These are phyloP conservation scores for Handroanthus guayacan DNA, from an alignment of 257 asterid species.

Conservation along the genomic window DNA sequence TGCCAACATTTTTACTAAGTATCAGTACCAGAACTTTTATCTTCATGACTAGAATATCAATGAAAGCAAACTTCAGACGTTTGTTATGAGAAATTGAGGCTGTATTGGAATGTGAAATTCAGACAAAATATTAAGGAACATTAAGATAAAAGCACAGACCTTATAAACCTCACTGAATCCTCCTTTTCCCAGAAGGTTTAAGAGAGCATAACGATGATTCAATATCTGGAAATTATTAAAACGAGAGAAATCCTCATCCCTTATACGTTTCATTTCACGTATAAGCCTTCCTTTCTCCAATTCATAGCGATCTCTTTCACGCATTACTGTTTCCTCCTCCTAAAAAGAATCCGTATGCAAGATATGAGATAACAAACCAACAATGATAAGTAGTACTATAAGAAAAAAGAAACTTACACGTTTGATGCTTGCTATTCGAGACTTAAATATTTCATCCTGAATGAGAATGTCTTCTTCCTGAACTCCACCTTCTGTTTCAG, in stretches of 20 bases:
- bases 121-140: slow-evolving; percentile 30
- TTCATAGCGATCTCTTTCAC: slow-evolving; percentile 96
- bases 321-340: slow-evolving; percentile 95
- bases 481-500: slow-evolving; percentile 72
- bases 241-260: slow-evolving; percentile 98
- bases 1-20: slow-evolving; percentile 45
- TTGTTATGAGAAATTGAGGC: neutral
- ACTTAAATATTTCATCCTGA: slow-evolving; percentile 91
- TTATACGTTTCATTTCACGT: slow-evolving; percentile 98
- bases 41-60: slow-evolving; percentile 16
- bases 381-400: slow-evolving; percentile 3
- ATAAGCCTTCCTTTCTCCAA: slow-evolving; percentile 95
- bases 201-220: slow-evolving; percentile 93
- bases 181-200: slow-evolving; percentile 98
- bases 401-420: slow-evolving; percentile 63
- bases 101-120: neutral
- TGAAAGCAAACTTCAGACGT: slow-evolving; percentile 2
- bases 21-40: slow-evolving; percentile 35
- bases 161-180: slow-evolving; percentile 99
- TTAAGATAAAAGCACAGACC: slow-evolving; percentile 51
- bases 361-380: slow-evolving; percentile 27
- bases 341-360: slow-evolving; percentile 44
- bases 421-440: slow-evolving; percentile 93
- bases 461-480: slow-evolving; percentile 81
- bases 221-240: slow-evolving; percentile 95